Percentiles rank a stretch among this genome's conserved stretches.
These are phyloP conservation scores for Brasilioporus rufonigricans DNA, from an alignment of 768 basidiomycete genomes.

Conservation along the genomic window DNA sequence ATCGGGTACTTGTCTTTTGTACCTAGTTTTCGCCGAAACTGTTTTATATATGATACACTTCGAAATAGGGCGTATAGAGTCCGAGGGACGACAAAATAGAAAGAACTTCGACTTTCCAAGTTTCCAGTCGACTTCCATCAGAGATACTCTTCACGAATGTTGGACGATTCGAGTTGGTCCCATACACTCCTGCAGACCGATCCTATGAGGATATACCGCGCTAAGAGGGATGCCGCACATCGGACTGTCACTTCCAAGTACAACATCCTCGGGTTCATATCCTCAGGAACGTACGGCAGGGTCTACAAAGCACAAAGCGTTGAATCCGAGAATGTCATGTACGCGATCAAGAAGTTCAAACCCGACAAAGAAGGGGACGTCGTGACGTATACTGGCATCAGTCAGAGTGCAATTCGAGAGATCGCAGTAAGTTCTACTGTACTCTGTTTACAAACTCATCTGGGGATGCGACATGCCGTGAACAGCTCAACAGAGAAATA, in stretches of 20 bases:
- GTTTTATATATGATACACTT: too few species aligned
- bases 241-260: constrained; percentile 78
- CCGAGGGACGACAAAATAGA: too few species aligned
- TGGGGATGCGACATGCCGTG: constrained; percentile 1
- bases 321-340: constrained; percentile 65
- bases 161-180: constrained; percentile 34
- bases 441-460: constrained; percentile 14
- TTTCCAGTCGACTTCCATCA: background rate
- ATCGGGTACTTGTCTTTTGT: too few species aligned
- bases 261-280: constrained; percentile 93
- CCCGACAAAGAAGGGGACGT: constrained; percentile 99
- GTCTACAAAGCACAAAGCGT: constrained; percentile 94
- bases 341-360: constrained; percentile 99
- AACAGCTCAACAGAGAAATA: constrained; percentile 84
- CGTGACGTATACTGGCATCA: constrained; percentile 93
- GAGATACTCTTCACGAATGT: constrained; percentile 17
- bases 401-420: constrained; percentile 95
- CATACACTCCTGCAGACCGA: constrained; percentile 46
- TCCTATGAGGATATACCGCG: constrained; percentile 84
- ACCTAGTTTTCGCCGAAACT: too few species aligned
- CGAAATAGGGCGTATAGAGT: too few species aligned
- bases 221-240: constrained; percentile 69
- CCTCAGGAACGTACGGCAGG: constrained; percentile 96
- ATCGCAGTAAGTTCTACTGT: constrained; percentile 67
- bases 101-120: background rate